These are phyloP conservation scores for Colletotrichum eremochloae DNA, from an alignment of 2,329 filamentous ascomycete species.

Conservation along the genomic window DNA sequence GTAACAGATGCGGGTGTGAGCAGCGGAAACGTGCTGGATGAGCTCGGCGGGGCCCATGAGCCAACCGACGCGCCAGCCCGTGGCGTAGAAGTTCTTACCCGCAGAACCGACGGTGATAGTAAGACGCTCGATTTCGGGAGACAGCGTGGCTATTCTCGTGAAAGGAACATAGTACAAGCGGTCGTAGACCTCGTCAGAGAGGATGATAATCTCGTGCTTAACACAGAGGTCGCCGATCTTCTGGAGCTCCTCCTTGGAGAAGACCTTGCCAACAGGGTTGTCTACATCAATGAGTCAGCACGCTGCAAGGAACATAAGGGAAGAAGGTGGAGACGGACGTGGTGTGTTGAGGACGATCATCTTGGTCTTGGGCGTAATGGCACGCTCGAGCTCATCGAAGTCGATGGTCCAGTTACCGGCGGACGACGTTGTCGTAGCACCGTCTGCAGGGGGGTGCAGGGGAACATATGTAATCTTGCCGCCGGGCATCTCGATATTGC, in stretches of 20 bases:
- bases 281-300: conserved; percentile 60
- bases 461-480: conserved; percentile 96
- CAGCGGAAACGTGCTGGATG: conserved; percentile 91
- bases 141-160: conserved; percentile 90
- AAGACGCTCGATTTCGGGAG: conserved; percentile 87
- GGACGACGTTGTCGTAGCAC: conserved; percentile 82
- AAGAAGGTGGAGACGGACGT: conserved; percentile 52
- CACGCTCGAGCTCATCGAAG: conserved; percentile 82
- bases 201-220: conserved; percentile 92
- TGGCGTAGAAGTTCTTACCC: conserved; percentile 98
- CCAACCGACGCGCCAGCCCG: conserved; percentile 96
- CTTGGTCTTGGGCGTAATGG: conserved; percentile 88
- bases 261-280: conserved; percentile 97
- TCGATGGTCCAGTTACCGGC: conserved; percentile 91
- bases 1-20: conserved; percentile 97
- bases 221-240: conserved; percentile 90
- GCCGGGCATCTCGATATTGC: conserved; percentile 98
- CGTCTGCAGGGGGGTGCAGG: conserved; percentile 88
- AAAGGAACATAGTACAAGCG: conserved; percentile 95
- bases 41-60: conserved; percentile 90
- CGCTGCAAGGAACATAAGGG: background rate
- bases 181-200: conserved; percentile 95
- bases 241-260: conserved; percentile 84
- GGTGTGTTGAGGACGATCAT: conserved; percentile 95
- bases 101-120: conserved; percentile 96